Base-by-base conservation (phyloP, 2,329 filamentous ascomycete genomes). In the Aspergillus sergii region DNA sequence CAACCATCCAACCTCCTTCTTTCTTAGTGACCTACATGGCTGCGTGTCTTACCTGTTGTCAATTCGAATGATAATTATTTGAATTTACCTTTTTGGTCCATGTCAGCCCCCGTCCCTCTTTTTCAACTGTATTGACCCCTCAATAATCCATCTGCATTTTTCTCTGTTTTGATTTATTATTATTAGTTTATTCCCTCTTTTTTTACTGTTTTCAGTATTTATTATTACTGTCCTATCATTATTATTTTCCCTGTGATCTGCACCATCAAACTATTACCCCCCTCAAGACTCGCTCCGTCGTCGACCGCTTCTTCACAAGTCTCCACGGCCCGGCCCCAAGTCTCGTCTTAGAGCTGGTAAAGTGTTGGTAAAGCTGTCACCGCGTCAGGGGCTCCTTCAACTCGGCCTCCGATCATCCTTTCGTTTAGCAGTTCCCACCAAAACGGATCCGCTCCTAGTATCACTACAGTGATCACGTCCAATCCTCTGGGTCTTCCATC, bases 391-490 rank as follows among this genome's bases (percentile, higher is more conserved):
- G 72, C 69, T 73, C 64, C 67, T 69, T 70, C 71, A 66, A 61
- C 66, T 66, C 66, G 60, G 66, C 61, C 62, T 65, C 60, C 58
- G 59, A 63, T 65, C 64, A 66, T 64, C 67, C 68, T 66, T 68
- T 70, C 63, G 61, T 69, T 69, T 73, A 72, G 68, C 57, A 67
- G 68, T 71, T 69, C 73, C 70, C 75, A 72, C 72, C 70, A 64
- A 68, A 68, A 73, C 70, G 73, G 77, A 70, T 75, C 75, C 69
- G 73, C 74, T 75, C 73, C 73, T 74, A 26, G 23, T 26, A 74
- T 76, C 72, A 72, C 65, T 71, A 65, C 72, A 71, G 68, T 73
- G 68, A 70, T 70, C 70, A 68, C 64, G 67, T 68, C 69, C 71
- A 68, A 65, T 69, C 66, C 60, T 68, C 67, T 68, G 71, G 71